Evolutionary conservation across 164 flowering plant genomes (phyloP).

Genomic region (Macadamia tetraphylla): DNA sequence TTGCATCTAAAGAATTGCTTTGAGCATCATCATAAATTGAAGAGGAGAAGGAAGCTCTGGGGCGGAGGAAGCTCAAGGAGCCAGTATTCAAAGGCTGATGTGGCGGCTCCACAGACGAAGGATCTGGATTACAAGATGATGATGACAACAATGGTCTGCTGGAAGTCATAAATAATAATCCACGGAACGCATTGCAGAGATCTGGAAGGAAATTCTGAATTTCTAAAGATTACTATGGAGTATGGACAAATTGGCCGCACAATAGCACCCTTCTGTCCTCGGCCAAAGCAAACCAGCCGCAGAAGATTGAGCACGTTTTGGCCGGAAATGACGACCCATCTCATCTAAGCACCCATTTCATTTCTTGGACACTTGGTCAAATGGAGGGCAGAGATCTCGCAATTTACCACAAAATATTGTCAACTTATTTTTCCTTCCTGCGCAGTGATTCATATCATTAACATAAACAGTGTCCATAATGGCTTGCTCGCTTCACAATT

Average conservation of each 20-base stretch:
- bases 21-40: slow-evolving; percentile 27
- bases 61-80: slow-evolving; percentile 30
- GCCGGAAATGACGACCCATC: slow-evolving; percentile 4
- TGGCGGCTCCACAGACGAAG: slow-evolving; percentile 15
- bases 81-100: slow-evolving; percentile 14
- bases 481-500: neutral
- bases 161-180: slow-evolving; percentile 48
- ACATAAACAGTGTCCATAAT: neutral
- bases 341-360: slow-evolving; percentile 9
- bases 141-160: slow-evolving; percentile 41
- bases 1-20: slow-evolving; percentile 17
- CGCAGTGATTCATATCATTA: neutral
- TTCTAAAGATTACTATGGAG: neutral
- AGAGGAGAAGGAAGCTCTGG: slow-evolving; percentile 27
- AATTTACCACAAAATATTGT: neutral
- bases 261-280: slow-evolving; percentile 13
- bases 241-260: slow-evolving; percentile 3
- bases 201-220: neutral
- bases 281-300: slow-evolving; percentile 18
- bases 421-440: neutral
- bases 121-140: slow-evolving; percentile 17
- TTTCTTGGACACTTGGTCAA: neutral
- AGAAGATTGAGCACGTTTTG: slow-evolving; percentile 10
- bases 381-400: neutral
- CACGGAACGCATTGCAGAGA: slow-evolving; percentile 36